These are phyloP conservation scores for Podospora anserina DNA, from an alignment of 495 filamentous ascomycete species.

Conservation along the genomic window DNA sequence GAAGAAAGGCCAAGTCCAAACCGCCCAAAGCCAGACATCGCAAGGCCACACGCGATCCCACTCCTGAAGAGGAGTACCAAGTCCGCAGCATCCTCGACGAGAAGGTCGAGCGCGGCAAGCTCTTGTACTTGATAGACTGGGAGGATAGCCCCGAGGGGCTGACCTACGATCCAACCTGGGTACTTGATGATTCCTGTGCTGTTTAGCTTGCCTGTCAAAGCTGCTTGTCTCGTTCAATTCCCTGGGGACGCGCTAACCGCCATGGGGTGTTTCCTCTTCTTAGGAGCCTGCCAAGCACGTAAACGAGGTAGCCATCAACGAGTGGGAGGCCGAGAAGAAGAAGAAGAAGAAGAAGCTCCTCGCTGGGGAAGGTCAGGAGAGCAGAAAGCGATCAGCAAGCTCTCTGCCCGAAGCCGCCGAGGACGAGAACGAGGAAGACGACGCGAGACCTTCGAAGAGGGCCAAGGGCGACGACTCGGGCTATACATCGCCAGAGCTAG, in stretches of 20 bases:
- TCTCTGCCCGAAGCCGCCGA: slow-evolving; percentile 9
- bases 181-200: slow-evolving; percentile 22
- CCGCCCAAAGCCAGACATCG: slow-evolving; percentile 15
- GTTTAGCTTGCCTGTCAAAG: background rate
- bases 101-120: slow-evolving; percentile 30
- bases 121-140: slow-evolving; percentile 42
- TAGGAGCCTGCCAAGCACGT: slow-evolving; percentile 42
- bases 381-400: slow-evolving; percentile 14
- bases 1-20: slow-evolving; percentile 3
- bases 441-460: slow-evolving; percentile 2
- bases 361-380: background rate
- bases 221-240: background rate
- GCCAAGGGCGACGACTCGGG: background rate
- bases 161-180: slow-evolving; percentile 40
- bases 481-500: background rate
- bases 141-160: slow-evolving; percentile 38
- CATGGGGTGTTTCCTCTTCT: slow-evolving; percentile 10
- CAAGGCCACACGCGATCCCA: slow-evolving; percentile 8
- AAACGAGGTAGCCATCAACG: slow-evolving; percentile 29
- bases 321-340: slow-evolving; percentile 30
- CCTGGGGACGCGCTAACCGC: slow-evolving; percentile 11
- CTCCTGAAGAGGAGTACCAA: slow-evolving; percentile 21
- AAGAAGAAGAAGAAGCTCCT: background rate
- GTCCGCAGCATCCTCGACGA: slow-evolving; percentile 41
- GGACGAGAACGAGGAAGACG: slow-evolving; percentile 9